Conservation (phyloP, 2,329 filamentous ascomycete genomes). For the Arthrobotrys iridis region DNA sequence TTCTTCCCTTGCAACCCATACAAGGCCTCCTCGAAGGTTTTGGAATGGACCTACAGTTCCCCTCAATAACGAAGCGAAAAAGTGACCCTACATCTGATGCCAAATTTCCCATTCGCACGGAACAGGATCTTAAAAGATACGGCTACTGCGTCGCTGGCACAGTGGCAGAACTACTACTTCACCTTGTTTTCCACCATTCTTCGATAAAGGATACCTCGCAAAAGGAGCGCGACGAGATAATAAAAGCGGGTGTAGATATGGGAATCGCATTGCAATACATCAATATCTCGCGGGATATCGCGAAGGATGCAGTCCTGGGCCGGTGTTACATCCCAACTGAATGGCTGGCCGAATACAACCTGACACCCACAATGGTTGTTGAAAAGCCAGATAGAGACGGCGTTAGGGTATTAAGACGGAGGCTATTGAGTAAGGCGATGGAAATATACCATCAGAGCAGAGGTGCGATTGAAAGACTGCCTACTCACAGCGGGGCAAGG, state of each 20-base stretch:
- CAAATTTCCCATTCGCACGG: constrained; percentile 69
- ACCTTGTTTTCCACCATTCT: constrained; percentile 72
- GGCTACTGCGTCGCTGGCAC: constrained; percentile 76
- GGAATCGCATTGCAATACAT: constrained; percentile 79
- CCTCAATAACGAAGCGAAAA: constrained; percentile 54
- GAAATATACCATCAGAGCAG: constrained; percentile 68
- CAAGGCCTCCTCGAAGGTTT: constrained; percentile 75
- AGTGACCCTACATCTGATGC: neutral
- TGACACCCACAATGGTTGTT: constrained; percentile 69
- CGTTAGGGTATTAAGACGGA: constrained; percentile 66
- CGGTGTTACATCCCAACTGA: constrained; percentile 74
- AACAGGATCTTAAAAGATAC: constrained; percentile 71
- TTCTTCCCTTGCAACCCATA: constrained; percentile 70
- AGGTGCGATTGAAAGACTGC: constrained; percentile 70
- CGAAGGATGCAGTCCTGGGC: constrained; percentile 71
- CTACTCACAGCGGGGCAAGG: constrained; percentile 66
- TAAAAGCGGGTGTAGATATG: constrained; percentile 72
- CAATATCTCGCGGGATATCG: constrained; percentile 79
- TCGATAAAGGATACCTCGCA: constrained; percentile 56
- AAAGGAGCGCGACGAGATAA: constrained; percentile 63
- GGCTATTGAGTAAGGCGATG: constrained; percentile 71
- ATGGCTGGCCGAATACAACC: constrained; percentile 71
- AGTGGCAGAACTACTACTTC: constrained; percentile 74
- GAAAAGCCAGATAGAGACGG: constrained; percentile 64
- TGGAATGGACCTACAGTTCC: constrained; percentile 73